Base-by-base conservation (phyloP, 768 basidiomycete genomes). In the Hypholoma fasciculare region DNA sequence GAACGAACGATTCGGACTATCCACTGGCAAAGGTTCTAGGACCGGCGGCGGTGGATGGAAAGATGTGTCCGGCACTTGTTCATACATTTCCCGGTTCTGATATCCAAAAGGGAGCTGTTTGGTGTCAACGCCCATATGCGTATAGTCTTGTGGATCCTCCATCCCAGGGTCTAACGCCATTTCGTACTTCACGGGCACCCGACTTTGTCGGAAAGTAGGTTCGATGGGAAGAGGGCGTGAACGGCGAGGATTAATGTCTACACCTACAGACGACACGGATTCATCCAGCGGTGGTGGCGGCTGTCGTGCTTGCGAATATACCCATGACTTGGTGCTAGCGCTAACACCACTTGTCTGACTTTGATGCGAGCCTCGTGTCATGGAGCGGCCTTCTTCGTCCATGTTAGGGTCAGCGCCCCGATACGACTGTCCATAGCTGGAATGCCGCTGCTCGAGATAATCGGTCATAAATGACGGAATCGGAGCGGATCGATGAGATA, bases 281-380 rank as follows among this genome's bases (percentile, higher is more conserved):
- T 61, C 61, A 5, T 59, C 55, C 40, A 54, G 52, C 37, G 62
- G 72, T 23, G 69, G 70, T 14, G 66, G 72, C 26, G 72, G 72
- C 17, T 72, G 40, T 42, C 16, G 65, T 42, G 70, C 68, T 46
- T 73, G 74, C 11, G 69, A 68, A n/a, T 72, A 59, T 1, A 75
- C 70, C 77, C 77, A 78, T 17, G 77, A 76, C 39, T 66, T 67
- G 7, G 75, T 75, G 61, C 73, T 76, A 5, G 69, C 61, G 49
- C 60, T 65, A 46, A 58, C 56, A 46, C 62, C 50, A 42, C 61
- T 69, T 17, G 65, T 58, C 53, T 65, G 65, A 48, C 68, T 67
- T 52, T 64, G 65, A 60, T 65, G 67, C 26, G 69, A 69, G 49
- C 65, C 67, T 61, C 61, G 59, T 58, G 67, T 65, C 39, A 64